Percentiles rank a stretch among this genome's conserved stretches.
These are phyloP conservation scores for Chondrostereum purpureum DNA, from an alignment of 1,284 basidiomycete species.

Conservation along the genomic window DNA sequence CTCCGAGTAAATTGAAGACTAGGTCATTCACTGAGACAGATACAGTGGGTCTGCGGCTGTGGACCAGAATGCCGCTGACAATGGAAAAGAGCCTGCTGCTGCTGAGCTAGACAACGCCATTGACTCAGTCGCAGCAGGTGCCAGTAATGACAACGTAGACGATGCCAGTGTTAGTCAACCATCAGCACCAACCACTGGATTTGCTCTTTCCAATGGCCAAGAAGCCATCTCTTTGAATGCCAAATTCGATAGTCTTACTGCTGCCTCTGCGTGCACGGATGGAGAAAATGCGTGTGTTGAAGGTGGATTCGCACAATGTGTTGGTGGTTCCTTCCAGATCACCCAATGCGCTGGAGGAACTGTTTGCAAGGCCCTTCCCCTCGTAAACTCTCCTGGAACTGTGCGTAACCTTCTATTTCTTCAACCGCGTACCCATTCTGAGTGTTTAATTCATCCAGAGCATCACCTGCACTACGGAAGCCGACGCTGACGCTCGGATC, in stretches of 20 bases:
- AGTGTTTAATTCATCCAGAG: background rate
- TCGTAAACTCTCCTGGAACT: slow-evolving; percentile 44
- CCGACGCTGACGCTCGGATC: slow-evolving; percentile 20
- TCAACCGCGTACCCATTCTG: background rate
- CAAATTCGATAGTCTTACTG: slow-evolving; percentile 36
- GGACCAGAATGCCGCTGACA: too few species aligned
- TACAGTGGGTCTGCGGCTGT: too few species aligned
- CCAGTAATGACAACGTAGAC: too few species aligned
- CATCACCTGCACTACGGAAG: slow-evolving; percentile 37
- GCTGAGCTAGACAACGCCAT: too few species aligned
- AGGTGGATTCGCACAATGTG: slow-evolving; percentile 30
- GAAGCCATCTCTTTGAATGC: slow-evolving; percentile 46
- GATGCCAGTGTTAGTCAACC: too few species aligned
- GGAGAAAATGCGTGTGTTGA: slow-evolving; percentile 35
- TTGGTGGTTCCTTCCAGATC: slow-evolving; percentile 28
- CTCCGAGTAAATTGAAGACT: too few species aligned
- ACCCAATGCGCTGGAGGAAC: slow-evolving; percentile 30
- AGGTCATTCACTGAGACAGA: too few species aligned
- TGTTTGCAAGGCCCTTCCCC: slow-evolving; percentile 46
- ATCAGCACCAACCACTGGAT: slow-evolving; percentile 18
- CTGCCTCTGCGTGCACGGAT: slow-evolving; percentile 33
- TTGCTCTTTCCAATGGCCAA: slow-evolving; percentile 38
- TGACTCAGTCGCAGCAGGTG: too few species aligned
- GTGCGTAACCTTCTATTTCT: slow-evolving; percentile 14
- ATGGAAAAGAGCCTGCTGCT: too few species aligned